phyloP scores from a whole-genome alignment of 345 rosid species.

The Psidium guajava region DNA sequence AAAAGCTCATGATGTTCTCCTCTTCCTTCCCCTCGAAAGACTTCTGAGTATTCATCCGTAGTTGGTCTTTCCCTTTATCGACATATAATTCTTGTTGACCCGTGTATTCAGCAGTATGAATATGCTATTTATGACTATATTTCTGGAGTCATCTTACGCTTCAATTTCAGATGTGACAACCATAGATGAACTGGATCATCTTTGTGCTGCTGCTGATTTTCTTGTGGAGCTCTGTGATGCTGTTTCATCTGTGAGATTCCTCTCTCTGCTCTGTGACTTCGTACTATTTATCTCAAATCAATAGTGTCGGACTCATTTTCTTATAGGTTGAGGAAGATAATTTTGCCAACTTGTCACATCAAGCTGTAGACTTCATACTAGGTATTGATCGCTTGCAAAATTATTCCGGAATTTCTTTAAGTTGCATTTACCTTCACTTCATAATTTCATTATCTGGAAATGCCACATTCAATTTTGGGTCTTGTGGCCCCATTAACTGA shows the following conservation, averaged over 20 bases:
- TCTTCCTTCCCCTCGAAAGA: neutral
- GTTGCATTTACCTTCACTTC: neutral
- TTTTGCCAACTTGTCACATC: constrained; percentile 84
- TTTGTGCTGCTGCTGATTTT: constrained; percentile 68
- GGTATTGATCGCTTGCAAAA: constrained; percentile 23
- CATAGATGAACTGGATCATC: constrained; percentile 58
- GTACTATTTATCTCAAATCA: neutral
- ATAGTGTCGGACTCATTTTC: neutral
- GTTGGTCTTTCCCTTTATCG: neutral
- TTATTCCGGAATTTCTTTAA: neutral
- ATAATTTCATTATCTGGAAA: neutral
- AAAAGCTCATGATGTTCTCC: neutral
- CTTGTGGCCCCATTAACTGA: no score
- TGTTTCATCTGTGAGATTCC: constrained; percentile 29
- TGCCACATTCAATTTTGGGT: neutral
- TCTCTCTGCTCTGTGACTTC: neutral
- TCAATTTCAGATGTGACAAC: constrained; percentile 30
- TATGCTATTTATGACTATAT: neutral
- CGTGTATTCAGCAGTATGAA: neutral
- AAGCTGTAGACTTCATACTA: constrained; percentile 80
- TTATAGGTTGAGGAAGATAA: constrained; percentile 34
- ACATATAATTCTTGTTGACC: neutral
- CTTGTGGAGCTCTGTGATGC: constrained; percentile 61
- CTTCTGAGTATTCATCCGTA: neutral
- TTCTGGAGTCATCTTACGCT: neutral